Percentiles rank a stretch among this genome's conserved stretches.
Conservation (phyloP, 306 rosid genomes). For the Acmispon strigosus region DNA sequence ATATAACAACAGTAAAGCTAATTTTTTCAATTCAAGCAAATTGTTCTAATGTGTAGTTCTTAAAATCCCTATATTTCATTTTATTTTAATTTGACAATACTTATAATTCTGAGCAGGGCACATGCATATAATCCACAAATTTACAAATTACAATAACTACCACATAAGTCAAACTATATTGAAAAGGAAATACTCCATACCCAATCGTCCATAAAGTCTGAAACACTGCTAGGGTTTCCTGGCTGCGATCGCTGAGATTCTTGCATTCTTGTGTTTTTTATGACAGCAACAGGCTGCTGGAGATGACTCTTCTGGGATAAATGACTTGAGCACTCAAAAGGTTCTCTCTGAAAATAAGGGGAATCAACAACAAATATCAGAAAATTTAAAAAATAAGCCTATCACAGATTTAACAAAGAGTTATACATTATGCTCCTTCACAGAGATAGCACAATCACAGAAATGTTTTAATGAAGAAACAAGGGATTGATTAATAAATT, state of each 20-base stretch:
- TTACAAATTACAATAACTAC: not conserved
- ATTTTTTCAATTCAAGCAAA: not conserved
- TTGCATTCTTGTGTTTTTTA: not conserved
- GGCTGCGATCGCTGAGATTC: not conserved
- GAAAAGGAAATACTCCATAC: slow-evolving; percentile 19
- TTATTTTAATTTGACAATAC: not conserved
- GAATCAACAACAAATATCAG: not conserved
- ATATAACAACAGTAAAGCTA: not conserved
- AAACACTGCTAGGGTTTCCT: not conserved
- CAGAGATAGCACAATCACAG: not conserved
- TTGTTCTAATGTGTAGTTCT: not conserved
- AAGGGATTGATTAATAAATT: not conserved
- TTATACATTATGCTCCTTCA: not conserved
- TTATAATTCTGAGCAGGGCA: not conserved
- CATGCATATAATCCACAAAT: not conserved
- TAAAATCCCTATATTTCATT: not conserved
- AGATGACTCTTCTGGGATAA: not conserved
- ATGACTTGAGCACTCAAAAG: not conserved
- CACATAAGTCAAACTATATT: not conserved
- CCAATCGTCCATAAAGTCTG: slow-evolving; percentile 17
- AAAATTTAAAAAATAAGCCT: not conserved
- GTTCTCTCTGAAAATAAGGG: not conserved
- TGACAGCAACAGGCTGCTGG: not conserved
- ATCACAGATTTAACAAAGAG: too few relatives aligned
- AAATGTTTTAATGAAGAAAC: not conserved